phyloP scores from a whole-genome alignment of 2,329 filamentous ascomycete species.

The Cladophialophora carrionii region DNA sequence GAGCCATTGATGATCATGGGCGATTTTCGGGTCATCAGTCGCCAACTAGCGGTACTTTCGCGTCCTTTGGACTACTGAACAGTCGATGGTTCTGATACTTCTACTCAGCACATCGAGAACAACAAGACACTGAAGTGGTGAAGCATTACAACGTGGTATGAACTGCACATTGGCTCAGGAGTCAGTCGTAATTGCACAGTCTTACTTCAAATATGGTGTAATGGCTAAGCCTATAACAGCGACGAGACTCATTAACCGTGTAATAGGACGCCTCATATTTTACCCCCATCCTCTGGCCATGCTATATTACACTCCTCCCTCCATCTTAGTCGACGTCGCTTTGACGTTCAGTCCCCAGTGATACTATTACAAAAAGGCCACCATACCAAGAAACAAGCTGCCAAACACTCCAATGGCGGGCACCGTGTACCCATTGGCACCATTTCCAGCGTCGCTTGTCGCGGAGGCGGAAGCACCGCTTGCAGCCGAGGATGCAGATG shows the following conservation, averaged over 20 bases:
- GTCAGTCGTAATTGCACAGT: not conserved
- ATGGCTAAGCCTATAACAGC: not conserved
- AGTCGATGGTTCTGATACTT: not conserved
- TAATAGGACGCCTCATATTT: not conserved
- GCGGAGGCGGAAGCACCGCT: conserved; percentile 18
- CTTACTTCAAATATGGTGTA: not conserved
- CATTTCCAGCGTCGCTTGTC: conserved; percentile 23
- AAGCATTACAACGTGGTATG: not conserved
- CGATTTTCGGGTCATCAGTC: too few species aligned
- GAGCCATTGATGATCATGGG: not conserved
- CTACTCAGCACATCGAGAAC: not conserved
- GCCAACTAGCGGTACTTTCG: not conserved
- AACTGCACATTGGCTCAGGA: not conserved
- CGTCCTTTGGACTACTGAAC: not conserved
- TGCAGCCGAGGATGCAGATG: conserved; percentile 15
- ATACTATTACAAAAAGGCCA: conserved; percentile 25
- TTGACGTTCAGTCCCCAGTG: not conserved
- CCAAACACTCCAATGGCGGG: conserved; percentile 30
- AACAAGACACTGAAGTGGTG: not conserved
- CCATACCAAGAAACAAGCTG: conserved; percentile 28
- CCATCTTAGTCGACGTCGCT: not conserved
- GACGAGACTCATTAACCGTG: not conserved
- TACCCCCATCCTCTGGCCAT: not conserved
- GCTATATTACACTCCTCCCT: not conserved
- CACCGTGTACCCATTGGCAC: conserved; percentile 20